These are phyloP conservation scores for Beauveria sp. DNA, from an alignment of 2,329 filamentous ascomycete genomes.

Conservation along the genomic window DNA sequence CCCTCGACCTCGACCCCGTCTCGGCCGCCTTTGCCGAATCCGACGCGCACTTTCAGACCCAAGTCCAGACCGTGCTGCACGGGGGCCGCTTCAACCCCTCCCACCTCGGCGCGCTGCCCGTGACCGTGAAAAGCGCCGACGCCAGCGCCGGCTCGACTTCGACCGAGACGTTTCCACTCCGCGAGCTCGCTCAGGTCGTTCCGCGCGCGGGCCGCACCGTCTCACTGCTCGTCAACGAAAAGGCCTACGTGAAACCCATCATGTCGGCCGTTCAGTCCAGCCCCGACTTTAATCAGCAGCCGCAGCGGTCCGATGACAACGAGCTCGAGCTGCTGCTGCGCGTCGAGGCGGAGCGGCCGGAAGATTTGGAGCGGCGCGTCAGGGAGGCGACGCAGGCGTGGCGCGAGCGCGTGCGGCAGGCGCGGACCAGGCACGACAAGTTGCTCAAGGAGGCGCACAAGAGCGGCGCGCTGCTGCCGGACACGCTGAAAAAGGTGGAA, in stretches of 20 bases:
- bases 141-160: constrained; percentile 9
- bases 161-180: constrained; percentile 35
- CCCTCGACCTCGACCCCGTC: constrained; percentile 42
- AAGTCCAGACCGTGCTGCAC: constrained; percentile 31
- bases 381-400: constrained; percentile 42
- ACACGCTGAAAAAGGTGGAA: constrained; percentile 41
- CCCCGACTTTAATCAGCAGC: constrained; percentile 53
- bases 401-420: constrained; percentile 40
- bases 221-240: constrained; percentile 34
- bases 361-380: constrained; percentile 36
- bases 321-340: constrained; percentile 50
- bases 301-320: constrained; percentile 49
- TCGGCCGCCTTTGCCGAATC: constrained; percentile 33
- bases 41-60: constrained; percentile 35
- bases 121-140: constrained; percentile 27
- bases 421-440: constrained; percentile 40
- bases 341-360: constrained; percentile 43
- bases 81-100: constrained; percentile 47
- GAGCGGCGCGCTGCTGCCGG: constrained; percentile 34
- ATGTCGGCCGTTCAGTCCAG: constrained; percentile 46
- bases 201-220: constrained; percentile 35
- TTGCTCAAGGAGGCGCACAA: constrained; percentile 41
- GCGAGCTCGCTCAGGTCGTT: constrained; percentile 47
- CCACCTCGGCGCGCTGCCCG: constrained; percentile 36
- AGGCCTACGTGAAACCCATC: constrained; percentile 43